Base-by-base conservation (phyloP, 208 protist genomes). In the Leishmania tarentolae region DNA sequence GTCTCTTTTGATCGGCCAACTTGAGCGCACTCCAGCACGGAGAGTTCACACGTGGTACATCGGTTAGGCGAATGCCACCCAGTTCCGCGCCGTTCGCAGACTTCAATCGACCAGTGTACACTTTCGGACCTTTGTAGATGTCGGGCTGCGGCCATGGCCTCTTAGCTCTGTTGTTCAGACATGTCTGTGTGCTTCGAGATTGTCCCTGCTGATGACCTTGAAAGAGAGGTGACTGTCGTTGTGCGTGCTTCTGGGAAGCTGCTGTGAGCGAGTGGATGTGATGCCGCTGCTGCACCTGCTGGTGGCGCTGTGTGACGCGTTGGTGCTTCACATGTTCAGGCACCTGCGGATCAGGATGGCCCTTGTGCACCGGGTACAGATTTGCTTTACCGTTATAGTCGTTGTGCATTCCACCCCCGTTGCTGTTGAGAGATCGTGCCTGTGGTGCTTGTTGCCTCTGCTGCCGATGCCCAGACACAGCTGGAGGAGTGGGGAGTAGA, bases 141-240 rank as follows among this genome's bases (percentile, higher is more conserved):
- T 78, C 79, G 4, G 73, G 79, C 79, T 83, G 79, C 61, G 72
- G 73, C 57, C 35, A 63, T 7, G 79, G 73, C 13, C 37, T 71
- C 68, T 72, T 72, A 42, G 68, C 44, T 37, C 28, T 42, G 24
- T 21, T 35, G 44, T 17, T 8, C 21, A 1, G 42, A 37, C 6
- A 19, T 50, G 9, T 42, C 13, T 11, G 13, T 8, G 8, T 2
- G 7, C 19, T 44, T 24, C 28, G 42, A 28, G 44, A 13, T 31
- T 2, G 47, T 44, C 24, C 71, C n/a, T 15, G 68, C 19, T 11
- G 68, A 31, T 52, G 21, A 9, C 24, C 19, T n/a, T 37, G 8
- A 50, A 5, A 72, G 68, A 42, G 7, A 35, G 6, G 68, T 15
- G 4, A 11, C 24, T 31, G 68, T 35, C 42, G 17, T 50, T 6